Percentiles rank a stretch among this genome's conserved stretches.
These are phyloP conservation scores for Neotropicomus parvogracilis DNA, from an alignment of 1,284 basidiomycete genomes.

Conservation along the genomic window DNA sequence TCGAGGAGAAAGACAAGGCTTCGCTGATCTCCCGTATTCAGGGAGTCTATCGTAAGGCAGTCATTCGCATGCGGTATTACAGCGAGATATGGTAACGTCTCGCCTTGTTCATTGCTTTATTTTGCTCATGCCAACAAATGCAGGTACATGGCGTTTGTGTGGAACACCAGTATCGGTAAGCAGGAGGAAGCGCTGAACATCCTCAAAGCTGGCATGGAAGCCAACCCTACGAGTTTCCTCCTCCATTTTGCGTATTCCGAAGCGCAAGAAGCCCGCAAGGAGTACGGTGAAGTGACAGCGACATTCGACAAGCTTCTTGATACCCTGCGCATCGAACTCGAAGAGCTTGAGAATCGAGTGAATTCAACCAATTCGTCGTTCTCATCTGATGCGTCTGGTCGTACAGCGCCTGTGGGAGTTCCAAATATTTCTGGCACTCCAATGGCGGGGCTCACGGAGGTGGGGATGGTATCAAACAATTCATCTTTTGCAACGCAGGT, in stretches of 20 bases:
- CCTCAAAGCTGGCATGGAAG: conserved; percentile 82
- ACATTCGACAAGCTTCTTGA: conserved; percentile 72
- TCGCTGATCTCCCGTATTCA: conserved; percentile 70
- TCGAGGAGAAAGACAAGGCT: conserved; percentile 80
- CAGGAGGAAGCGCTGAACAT: conserved; percentile 80
- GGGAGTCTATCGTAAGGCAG: conserved; percentile 84
- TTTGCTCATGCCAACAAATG: conserved; percentile 13
- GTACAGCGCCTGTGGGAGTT: conserved; percentile 28
- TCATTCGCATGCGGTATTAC: conserved; percentile 90
- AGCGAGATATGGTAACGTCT: conserved; percentile 83
- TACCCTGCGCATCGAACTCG: conserved; percentile 69
- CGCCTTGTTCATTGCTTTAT: background rate
- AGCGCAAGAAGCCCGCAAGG: conserved; percentile 67
- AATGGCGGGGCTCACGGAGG: conserved; percentile 23
- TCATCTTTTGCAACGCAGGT: conserved; percentile 42
- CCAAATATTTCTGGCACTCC: conserved; percentile 16
- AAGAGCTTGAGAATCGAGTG: conserved; percentile 55
- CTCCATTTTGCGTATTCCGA: conserved; percentile 91
- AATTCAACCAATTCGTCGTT: conserved; percentile 44
- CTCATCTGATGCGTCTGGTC: conserved; percentile 33
- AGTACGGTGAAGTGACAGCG: conserved; percentile 63
- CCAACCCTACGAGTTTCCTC: conserved; percentile 84
- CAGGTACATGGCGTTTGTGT: conserved; percentile 89
- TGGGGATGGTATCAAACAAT: conserved; percentile 32
- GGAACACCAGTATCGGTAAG: conserved; percentile 72